Conservation (phyloP, 495 filamentous ascomycete species). For the Paragyromitra xinjiangensis region DNA sequence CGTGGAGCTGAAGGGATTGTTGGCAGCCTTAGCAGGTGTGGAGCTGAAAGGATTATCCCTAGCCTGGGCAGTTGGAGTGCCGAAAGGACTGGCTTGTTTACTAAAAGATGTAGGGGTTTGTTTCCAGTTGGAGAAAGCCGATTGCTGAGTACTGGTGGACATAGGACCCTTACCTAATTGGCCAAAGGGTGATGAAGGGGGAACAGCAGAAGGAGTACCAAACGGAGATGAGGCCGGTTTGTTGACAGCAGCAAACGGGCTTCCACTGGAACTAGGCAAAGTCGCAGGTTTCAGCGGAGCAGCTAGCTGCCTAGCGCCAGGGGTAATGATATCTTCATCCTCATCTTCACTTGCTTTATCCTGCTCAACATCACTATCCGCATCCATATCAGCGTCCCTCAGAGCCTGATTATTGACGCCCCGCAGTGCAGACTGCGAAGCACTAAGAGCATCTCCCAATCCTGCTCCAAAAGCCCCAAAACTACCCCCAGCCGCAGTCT, state of each 20-base stretch:
- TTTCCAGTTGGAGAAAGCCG: slow-evolving; percentile 33
- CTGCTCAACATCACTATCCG: slow-evolving; percentile 59
- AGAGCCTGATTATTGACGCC: slow-evolving; percentile 61
- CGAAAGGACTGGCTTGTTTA: slow-evolving; percentile 3
- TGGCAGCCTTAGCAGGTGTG: slow-evolving; percentile 12
- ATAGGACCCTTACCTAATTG: slow-evolving; percentile 12
- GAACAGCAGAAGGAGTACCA: slow-evolving; percentile 5
- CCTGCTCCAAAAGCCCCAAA: slow-evolving; percentile 60
- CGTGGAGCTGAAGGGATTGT: slow-evolving; percentile 21
- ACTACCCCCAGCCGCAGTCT: slow-evolving; percentile 61
- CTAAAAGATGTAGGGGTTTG: slow-evolving; percentile 1
- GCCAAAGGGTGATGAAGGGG: slow-evolving; percentile 28
- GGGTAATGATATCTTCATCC: slow-evolving; percentile 56
- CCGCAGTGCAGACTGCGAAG: slow-evolving; percentile 59
- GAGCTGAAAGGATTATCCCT: slow-evolving; percentile 20
- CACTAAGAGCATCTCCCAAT: slow-evolving; percentile 68
- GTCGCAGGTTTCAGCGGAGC: slow-evolving; percentile 41
- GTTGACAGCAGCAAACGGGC: slow-evolving; percentile 38
- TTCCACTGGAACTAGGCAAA: slow-evolving; percentile 12
- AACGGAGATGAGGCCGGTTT: slow-evolving; percentile 35
- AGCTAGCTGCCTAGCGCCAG: slow-evolving; percentile 56
- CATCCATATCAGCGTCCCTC: slow-evolving; percentile 71
- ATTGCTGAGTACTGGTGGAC: slow-evolving; percentile 16
- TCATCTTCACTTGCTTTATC: slow-evolving; percentile 55
- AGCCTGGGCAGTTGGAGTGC: slow-evolving; percentile 9